Evolutionary conservation across 257 asterid species (phyloP).

Genomic region (Nicotiana paniculata): DNA sequence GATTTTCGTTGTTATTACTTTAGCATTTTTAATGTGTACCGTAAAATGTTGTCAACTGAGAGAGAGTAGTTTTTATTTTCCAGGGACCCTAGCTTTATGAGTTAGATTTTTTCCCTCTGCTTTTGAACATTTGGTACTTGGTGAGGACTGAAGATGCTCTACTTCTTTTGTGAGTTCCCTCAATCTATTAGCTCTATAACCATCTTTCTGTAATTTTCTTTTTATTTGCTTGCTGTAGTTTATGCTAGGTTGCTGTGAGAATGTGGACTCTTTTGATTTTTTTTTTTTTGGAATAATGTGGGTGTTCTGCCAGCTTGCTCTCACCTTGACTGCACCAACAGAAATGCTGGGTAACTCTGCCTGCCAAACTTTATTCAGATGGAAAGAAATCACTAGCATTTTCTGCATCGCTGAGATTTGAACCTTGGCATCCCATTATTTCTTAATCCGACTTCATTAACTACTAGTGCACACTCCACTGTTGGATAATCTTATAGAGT

Average conservation of each 20-base stretch:
- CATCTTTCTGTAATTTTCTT: not conserved
- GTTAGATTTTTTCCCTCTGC: not conserved
- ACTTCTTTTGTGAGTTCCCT: not conserved
- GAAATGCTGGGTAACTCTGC: not conserved
- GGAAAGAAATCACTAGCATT: not conserved
- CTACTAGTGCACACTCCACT: not conserved
- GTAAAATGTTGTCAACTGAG: not conserved
- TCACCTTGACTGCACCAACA: not conserved
- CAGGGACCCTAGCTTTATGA: not conserved
- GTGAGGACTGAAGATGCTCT: not conserved
- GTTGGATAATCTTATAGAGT: not conserved
- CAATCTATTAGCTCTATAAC: not conserved
- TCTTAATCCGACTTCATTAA: not conserved
- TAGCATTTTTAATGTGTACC: not conserved
- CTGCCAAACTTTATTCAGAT: not conserved
- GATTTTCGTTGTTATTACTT: too few relatives aligned
- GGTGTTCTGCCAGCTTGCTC: not conserved
- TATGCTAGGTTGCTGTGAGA: not conserved
- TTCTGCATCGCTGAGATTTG: not conserved
- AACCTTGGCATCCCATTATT: not conserved
- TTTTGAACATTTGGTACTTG: not conserved
- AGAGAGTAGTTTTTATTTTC: not conserved
- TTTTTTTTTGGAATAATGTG: not conserved
- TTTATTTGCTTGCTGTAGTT: not conserved
- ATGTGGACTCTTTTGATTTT: not conserved